These are phyloP conservation scores for Bretschneidera sinensis DNA, from an alignment of 345 rosid genomes.

Conservation along the genomic window DNA sequence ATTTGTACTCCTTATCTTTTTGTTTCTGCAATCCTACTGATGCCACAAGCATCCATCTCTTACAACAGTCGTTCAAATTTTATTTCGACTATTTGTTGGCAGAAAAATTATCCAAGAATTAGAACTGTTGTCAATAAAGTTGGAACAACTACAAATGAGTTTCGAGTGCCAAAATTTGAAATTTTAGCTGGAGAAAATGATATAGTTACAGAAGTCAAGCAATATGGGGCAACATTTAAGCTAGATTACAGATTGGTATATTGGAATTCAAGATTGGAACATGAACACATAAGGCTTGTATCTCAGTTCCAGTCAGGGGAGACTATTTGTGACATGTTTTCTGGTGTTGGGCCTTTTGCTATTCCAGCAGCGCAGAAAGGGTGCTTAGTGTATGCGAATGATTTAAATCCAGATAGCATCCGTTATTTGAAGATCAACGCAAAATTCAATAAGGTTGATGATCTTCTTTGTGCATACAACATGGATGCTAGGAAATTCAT, in stretches of 20 bases:
- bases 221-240: conserved; percentile 87
- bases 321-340: conserved; percentile 89
- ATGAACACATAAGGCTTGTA: conserved; percentile 78
- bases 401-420: conserved; percentile 76
- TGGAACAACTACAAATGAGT: conserved; percentile 76
- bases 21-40: neutral
- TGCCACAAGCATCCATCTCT: neutral
- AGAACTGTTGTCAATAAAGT: conserved; percentile 83
- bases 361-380: conserved; percentile 94
- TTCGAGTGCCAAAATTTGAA: conserved; percentile 92
- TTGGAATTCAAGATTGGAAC: conserved; percentile 96
- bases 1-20: neutral
- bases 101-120: conserved; percentile 91
- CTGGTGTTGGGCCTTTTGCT: conserved; percentile 96
- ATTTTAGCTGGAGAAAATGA: conserved; percentile 75
- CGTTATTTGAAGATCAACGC: conserved; percentile 83
- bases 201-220: conserved; percentile 90
- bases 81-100: conserved; percentile 18
- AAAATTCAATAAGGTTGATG: conserved; percentile 75
- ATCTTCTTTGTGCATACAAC: conserved; percentile 49
- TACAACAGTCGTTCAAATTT: neutral
- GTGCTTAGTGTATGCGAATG: conserved; percentile 86
- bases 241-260: conserved; percentile 83
- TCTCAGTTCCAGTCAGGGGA: conserved; percentile 76
- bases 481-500: conserved; percentile 88